These are phyloP conservation scores for Chionographis japonica DNA, from an alignment of 106 monocot species.

Conservation along the genomic window DNA sequence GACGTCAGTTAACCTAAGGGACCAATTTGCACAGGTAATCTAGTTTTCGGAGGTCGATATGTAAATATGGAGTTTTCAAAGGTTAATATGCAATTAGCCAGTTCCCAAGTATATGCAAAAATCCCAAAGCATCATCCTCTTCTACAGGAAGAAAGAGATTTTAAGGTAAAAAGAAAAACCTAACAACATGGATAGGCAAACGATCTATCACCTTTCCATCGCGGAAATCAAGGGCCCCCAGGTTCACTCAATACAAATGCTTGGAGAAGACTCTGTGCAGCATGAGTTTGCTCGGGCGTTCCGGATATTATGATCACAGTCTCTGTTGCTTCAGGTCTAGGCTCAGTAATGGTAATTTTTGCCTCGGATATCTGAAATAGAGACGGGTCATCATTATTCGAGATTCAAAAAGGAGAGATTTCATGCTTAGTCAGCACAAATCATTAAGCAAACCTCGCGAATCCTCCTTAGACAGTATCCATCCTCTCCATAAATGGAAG, in stretches of 20 bases:
- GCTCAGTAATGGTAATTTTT: slow-evolving; percentile 82
- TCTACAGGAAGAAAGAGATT: neutral
- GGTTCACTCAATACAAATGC: slow-evolving; percentile 88
- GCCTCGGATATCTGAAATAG: slow-evolving; percentile 85
- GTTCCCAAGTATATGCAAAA: too few relatives aligned
- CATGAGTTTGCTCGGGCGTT: slow-evolving; percentile 90
- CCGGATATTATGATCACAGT: slow-evolving; percentile 84
- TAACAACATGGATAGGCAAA: neutral
- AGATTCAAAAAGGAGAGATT: neutral
- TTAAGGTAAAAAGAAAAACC: neutral
- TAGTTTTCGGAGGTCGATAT: too few relatives aligned
- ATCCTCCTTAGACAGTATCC: slow-evolving; percentile 67
- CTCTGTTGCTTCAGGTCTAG: slow-evolving; percentile 74
- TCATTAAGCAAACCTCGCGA: slow-evolving; percentile 55
- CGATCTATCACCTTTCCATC: slow-evolving; percentile 3
- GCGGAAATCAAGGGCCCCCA: slow-evolving; percentile 29
- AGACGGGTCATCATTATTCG: neutral
- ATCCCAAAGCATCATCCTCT: too few relatives aligned
- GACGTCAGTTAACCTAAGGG: too few relatives aligned
- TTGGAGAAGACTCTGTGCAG: slow-evolving; percentile 94
- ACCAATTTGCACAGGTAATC: too few relatives aligned
- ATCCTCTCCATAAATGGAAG: slow-evolving; percentile 84
- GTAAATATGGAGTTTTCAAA: too few relatives aligned
- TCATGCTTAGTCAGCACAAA: too few relatives aligned
- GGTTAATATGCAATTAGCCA: too few relatives aligned